Evolutionary conservation across 176 grass and related monocot species (phyloP).

Genomic region (Rhipidocladum racemiflorum): DNA sequence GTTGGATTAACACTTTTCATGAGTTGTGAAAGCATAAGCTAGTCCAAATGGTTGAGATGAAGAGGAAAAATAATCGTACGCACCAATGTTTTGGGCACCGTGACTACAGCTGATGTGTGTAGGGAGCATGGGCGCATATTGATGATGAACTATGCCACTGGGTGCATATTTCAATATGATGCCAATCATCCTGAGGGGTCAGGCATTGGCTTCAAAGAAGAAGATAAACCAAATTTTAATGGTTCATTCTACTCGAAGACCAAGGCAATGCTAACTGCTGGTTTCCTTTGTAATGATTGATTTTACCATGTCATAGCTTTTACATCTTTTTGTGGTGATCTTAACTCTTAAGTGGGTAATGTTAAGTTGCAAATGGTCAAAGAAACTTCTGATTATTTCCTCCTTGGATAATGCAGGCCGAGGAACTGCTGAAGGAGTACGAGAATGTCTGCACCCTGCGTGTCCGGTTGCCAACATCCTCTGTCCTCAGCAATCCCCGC

Average conservation of each 20-base stretch:
- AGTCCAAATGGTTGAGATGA: no score
- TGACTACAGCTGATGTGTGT: slow-evolving; percentile 68
- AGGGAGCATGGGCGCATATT: slow-evolving; percentile 62
- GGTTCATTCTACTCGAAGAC: slow-evolving; percentile 84
- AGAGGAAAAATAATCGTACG: no score
- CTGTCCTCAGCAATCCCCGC: slow-evolving; percentile 68
- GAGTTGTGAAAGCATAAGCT: no score
- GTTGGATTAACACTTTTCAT: no score
- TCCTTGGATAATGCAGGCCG: slow-evolving; percentile 47
- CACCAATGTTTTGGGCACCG: slow-evolving; percentile 73
- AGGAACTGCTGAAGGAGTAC: slow-evolving; percentile 73
- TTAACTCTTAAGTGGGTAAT: not conserved
- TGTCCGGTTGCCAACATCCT: slow-evolving; percentile 71
- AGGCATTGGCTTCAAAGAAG: slow-evolving; percentile 74
- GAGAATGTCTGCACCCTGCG: slow-evolving; percentile 78
- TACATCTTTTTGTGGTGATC: not conserved
- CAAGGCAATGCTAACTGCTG: slow-evolving; percentile 67
- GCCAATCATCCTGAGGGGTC: slow-evolving; percentile 63
- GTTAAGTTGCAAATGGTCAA: not conserved
- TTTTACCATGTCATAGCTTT: slow-evolving; percentile 4
- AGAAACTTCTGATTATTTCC: slow-evolving; percentile 4
- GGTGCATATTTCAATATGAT: slow-evolving; percentile 86
- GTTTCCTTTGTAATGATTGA: not conserved
- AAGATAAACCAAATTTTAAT: slow-evolving; percentile 71
- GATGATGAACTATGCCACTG: slow-evolving; percentile 81